These are phyloP conservation scores for Ampelocalamus luodianensis DNA, from an alignment of 176 grass and related monocot species.

Conservation along the genomic window DNA sequence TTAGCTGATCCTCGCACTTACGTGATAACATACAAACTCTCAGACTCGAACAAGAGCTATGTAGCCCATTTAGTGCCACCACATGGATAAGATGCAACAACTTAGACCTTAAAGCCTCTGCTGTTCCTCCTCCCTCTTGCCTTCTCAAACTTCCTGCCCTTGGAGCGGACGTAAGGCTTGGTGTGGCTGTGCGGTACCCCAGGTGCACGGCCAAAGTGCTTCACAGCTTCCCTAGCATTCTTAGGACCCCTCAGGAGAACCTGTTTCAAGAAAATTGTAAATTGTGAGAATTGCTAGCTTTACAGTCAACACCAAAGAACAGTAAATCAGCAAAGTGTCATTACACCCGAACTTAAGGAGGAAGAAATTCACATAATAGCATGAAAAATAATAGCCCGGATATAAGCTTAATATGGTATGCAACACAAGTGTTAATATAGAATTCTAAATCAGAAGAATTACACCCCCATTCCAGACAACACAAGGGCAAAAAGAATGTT, in stretches of 20 bases:
- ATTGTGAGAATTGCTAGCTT: not conserved
- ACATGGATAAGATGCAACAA: not conserved
- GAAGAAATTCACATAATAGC: not conserved
- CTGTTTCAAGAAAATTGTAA: slow-evolving; percentile 34
- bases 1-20: slow-evolving; percentile 26
- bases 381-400: not conserved
- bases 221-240: slow-evolving; percentile 79
- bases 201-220: slow-evolving; percentile 71
- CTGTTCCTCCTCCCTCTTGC: slow-evolving; percentile 82
- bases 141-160: slow-evolving; percentile 91
- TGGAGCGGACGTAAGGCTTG: slow-evolving; percentile 69
- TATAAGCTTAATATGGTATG: no score
- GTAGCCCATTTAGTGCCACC: slow-evolving; percentile 3
- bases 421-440: not conserved
- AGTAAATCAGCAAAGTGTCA: not conserved
- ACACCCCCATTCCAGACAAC: not conserved
- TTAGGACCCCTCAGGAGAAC: slow-evolving; percentile 76
- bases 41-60: slow-evolving; percentile 16
- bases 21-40: slow-evolving; percentile 27
- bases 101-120: slow-evolving; percentile 74
- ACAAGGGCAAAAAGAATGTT: not conserved
- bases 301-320: not conserved
- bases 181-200: slow-evolving; percentile 82
- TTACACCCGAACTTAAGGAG: not conserved
- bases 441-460: not conserved